Percentiles rank a stretch among this genome's conserved stretches.
phyloP scores from a whole-genome alignment of 2,329 filamentous ascomycete species.

The Scedosporium minutisporum region DNA sequence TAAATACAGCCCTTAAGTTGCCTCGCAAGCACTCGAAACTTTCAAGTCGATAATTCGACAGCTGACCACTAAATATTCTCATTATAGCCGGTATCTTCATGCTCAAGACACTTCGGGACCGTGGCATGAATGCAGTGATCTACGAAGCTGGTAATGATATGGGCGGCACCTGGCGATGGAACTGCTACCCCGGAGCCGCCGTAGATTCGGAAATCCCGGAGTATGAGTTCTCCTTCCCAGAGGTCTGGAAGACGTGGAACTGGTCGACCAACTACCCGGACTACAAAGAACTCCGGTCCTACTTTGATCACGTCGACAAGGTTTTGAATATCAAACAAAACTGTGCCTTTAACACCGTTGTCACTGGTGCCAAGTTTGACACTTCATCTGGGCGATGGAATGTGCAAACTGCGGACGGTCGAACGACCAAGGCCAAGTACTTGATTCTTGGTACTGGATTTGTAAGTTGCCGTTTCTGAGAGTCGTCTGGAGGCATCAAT shows the following conservation, averaged over 20 bases:
- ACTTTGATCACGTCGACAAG: constrained; percentile 52
- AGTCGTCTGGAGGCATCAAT: background rate
- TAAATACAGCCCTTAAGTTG: constrained; percentile 11
- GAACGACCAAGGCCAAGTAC: constrained; percentile 37
- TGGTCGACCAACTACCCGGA: constrained; percentile 44
- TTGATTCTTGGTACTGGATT: constrained; percentile 46
- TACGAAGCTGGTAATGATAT: constrained; percentile 42
- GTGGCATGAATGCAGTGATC: constrained; percentile 36
- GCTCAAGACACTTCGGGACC: constrained; percentile 40
- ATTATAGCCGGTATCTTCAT: constrained; percentile 34
- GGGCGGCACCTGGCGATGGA: constrained; percentile 48
- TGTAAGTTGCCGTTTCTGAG: constrained; percentile 14
- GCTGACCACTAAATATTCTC: background rate
- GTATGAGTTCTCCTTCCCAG: constrained; percentile 44
- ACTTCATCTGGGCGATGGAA: constrained; percentile 36
- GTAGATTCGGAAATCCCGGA: constrained; percentile 45
- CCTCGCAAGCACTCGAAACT: background rate
- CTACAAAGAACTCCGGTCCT: constrained; percentile 40
- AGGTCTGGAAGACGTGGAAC: constrained; percentile 44
- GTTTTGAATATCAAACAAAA: constrained; percentile 46
- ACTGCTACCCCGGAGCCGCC: constrained; percentile 43
- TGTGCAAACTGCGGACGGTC: constrained; percentile 38
- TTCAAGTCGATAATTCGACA: background rate
- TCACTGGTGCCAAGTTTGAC: constrained; percentile 42
- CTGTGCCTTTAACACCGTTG: constrained; percentile 44